Conservation (phyloP, 1,139 yeast species). For the Pichia kudriavzevii region DNA sequence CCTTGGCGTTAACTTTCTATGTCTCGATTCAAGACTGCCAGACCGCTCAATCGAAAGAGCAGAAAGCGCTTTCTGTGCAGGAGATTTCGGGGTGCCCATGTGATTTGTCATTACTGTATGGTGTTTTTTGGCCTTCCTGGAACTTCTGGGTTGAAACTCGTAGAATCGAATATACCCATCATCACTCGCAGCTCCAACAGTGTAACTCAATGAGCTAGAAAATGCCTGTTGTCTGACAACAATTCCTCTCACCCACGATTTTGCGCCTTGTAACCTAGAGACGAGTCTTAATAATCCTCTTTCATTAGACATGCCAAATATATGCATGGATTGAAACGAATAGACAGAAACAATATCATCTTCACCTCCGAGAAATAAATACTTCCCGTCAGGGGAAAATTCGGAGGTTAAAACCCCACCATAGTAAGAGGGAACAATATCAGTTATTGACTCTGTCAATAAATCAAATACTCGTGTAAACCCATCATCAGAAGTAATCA, state of each 20-base stretch:
- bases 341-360: slow-evolving; percentile 54
- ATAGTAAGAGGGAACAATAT: slow-evolving; percentile 59
- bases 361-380: slow-evolving; percentile 48
- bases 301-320: slow-evolving; percentile 12
- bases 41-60: slow-evolving; percentile 6
- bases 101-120: slow-evolving; percentile 4
- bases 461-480: slow-evolving; percentile 52
- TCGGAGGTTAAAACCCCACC: slow-evolving; percentile 54
- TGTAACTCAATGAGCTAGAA: slow-evolving; percentile 33
- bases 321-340: slow-evolving; percentile 28
- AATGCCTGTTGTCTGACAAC: slow-evolving; percentile 34
- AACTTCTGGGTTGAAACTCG: slow-evolving; percentile 63
- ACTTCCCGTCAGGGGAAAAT: slow-evolving; percentile 61
- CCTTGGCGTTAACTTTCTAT: slow-evolving; percentile 1
- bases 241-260: slow-evolving; percentile 53
- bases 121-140: slow-evolving; percentile 39
- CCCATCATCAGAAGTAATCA: slow-evolving; percentile 63
- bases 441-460: slow-evolving; percentile 41
- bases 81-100: slow-evolving; percentile 6
- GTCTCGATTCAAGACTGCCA: slow-evolving; percentile 5
- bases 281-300: slow-evolving; percentile 32
- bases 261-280: slow-evolving; percentile 56
- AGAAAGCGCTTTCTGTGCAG: slow-evolving; percentile 11
- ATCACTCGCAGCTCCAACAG: slow-evolving; percentile 60
- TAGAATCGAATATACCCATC: slow-evolving; percentile 64